Conservation (phyloP, 2,329 filamentous ascomycete genomes). For the Trichoderma asperellum region DNA sequence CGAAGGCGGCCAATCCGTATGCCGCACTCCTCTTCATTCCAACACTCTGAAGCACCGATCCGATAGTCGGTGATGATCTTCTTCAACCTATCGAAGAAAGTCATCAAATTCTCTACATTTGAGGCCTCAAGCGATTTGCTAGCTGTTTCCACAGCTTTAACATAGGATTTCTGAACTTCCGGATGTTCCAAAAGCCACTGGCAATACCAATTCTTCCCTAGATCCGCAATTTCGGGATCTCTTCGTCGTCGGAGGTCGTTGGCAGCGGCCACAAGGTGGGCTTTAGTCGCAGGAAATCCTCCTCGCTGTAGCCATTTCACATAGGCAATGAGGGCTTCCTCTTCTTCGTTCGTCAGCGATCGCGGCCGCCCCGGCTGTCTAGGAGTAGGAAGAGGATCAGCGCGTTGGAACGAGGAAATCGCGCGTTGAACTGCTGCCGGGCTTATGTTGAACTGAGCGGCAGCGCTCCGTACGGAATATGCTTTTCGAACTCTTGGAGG, state of each 20-base stretch:
- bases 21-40: neutral
- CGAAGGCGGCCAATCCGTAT: neutral
- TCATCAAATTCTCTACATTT: neutral
- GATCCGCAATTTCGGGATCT: neutral
- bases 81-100: neutral
- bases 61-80: neutral
- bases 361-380: neutral
- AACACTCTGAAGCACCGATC: neutral
- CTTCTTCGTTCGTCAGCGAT: neutral
- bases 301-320: neutral
- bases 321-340: neutral
- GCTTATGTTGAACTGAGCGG: neutral
- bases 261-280: neutral
- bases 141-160: neutral
- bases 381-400: neutral
- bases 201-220: neutral
- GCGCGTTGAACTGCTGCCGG: neutral
- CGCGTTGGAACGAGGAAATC: neutral
- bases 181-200: neutral
- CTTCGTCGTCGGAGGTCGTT: neutral
- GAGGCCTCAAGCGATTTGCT: neutral
- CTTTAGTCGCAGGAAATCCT: neutral
- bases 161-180: neutral
- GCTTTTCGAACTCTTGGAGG: neutral
- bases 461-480: neutral